Percentiles rank a stretch among this genome's conserved stretches.
These are phyloP conservation scores for Cenchrus americanus DNA, from an alignment of 176 grass and related monocot species.

Conservation along the genomic window DNA sequence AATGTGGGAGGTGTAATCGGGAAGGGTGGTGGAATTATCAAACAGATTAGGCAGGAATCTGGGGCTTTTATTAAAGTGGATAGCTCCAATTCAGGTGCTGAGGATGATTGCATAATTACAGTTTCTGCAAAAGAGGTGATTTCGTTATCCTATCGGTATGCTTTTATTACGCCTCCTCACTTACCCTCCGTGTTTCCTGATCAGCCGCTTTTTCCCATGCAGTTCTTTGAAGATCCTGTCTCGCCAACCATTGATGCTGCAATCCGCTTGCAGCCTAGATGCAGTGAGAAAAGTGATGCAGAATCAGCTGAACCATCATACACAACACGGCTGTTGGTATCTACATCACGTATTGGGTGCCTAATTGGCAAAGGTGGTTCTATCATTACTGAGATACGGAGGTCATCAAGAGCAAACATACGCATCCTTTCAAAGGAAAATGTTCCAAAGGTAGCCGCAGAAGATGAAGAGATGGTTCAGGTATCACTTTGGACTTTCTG, in stretches of 20 bases:
- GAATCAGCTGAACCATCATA: conserved; percentile 67
- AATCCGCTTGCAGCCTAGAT: conserved; percentile 80
- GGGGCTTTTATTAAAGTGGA: conserved; percentile 91
- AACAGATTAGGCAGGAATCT: conserved; percentile 96
- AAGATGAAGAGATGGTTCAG: conserved; percentile 99
- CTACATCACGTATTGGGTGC: conserved; percentile 93
- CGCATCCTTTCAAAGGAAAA: conserved; percentile 97
- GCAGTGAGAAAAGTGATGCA: conserved; percentile 86
- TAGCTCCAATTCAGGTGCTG: conserved; percentile 55
- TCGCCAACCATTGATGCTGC: conserved; percentile 93
- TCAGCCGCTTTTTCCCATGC: conserved; percentile 37
- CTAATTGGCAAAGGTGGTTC: conserved; percentile 96
- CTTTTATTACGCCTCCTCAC: background rate
- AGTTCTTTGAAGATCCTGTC: conserved; percentile 93
- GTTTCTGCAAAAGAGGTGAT: conserved; percentile 90
- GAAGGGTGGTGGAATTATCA: conserved; percentile 92
- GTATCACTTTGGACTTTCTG: conserved; percentile 49
- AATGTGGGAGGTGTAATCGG: conserved; percentile 94
- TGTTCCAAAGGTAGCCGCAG: conserved; percentile 90
- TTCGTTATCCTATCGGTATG: conserved; percentile 24
- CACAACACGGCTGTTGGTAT: conserved; percentile 88
- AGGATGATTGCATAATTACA: conserved; percentile 93
- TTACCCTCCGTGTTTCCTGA: conserved; percentile 28
- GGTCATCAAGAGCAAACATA: conserved; percentile 79
- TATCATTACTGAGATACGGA: conserved; percentile 94